Conservation (phyloP, 2,329 filamentous ascomycete species). For the Lecanicillium sp. region DNA sequence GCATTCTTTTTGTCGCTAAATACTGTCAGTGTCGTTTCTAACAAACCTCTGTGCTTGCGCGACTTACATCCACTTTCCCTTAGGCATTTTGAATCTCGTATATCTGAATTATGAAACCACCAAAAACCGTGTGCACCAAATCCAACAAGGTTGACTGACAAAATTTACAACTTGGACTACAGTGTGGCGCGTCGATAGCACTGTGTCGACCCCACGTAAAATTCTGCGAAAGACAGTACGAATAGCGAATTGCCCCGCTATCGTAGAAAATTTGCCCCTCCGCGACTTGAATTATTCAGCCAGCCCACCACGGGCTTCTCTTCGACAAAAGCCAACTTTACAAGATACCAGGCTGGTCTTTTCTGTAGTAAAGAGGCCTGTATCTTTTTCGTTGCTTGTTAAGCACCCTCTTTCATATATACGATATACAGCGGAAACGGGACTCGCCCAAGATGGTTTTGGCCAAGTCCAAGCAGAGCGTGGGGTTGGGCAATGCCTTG, state of each 20-base stretch:
- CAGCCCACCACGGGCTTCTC: slow-evolving; percentile 17
- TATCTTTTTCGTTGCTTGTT: background rate
- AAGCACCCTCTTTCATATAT: background rate
- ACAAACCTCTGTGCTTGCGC: background rate
- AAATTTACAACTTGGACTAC: slow-evolving; percentile 22
- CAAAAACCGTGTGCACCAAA: slow-evolving; percentile 14
- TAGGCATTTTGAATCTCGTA: slow-evolving; percentile 56
- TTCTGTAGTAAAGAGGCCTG: background rate
- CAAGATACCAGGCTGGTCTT: background rate
- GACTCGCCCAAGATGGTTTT: slow-evolving; percentile 43
- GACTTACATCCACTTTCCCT: slow-evolving; percentile 61
- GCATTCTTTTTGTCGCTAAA: slow-evolving; percentile 80
- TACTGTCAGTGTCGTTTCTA: slow-evolving; percentile 17
- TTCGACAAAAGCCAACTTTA: slow-evolving; percentile 4
- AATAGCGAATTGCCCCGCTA: slow-evolving; percentile 14
- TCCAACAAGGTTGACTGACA: slow-evolving; percentile 20
- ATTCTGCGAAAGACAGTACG: slow-evolving; percentile 23
- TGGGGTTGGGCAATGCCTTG: slow-evolving; percentile 91
- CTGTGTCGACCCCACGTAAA: slow-evolving; percentile 19
- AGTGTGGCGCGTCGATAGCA: slow-evolving; percentile 20
- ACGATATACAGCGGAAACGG: slow-evolving; percentile 15
- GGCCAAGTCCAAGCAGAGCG: slow-evolving; percentile 90
- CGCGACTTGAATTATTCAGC: slow-evolving; percentile 38
- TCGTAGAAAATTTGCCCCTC: slow-evolving; percentile 44
- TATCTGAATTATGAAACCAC: slow-evolving; percentile 15